A percentile compares a stretch with the other conserved stretches of the same genome.
Evolutionary conservation across 371 early-diverging fungal genomes (phyloP).

Genomic region (Phascolomyces articulosus): DNA sequence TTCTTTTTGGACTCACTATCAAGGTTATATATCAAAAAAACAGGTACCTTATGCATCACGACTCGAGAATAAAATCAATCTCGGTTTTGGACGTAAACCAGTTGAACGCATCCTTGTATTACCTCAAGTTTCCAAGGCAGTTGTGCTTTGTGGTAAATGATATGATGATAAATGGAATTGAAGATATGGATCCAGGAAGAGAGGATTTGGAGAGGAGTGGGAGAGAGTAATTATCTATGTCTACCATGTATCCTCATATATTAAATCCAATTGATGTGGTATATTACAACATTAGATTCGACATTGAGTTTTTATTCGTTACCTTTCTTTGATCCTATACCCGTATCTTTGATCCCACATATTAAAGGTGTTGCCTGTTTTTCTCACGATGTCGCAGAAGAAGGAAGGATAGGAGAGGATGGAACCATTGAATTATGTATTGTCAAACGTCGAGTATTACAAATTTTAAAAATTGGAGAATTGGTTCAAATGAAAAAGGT

Average conservation of each 20-base stretch:
- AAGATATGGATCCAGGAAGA: neutral
- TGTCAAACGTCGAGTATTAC: constrained; percentile 64
- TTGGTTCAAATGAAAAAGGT: constrained; percentile 57
- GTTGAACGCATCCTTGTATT: constrained; percentile 72
- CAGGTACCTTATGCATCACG: constrained; percentile 44
- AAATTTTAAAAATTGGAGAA: constrained; percentile 58
- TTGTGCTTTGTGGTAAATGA: constrained; percentile 70
- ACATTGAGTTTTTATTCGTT: constrained; percentile 66
- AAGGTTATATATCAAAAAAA: no score
- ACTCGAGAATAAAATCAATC: constrained; percentile 51
- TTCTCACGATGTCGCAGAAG: constrained; percentile 58
- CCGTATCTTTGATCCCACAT: constrained; percentile 50
- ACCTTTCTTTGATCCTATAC: constrained; percentile 63
- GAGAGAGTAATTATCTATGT: no score
- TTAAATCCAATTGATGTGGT: no score
- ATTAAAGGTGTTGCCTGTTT: constrained; percentile 75
- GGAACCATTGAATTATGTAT: constrained; percentile 67
- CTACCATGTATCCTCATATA: no score
- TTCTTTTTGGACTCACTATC: no score
- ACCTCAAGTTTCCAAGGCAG: constrained; percentile 71
- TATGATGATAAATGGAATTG: neutral
- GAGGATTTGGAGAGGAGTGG: no score
- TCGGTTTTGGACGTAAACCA: constrained; percentile 66
- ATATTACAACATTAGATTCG: no score
- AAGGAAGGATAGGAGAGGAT: constrained; percentile 60